Evolutionary conservation across 2,329 filamentous ascomycete genomes (phyloP).

Genomic region (Xylaria sp.): DNA sequence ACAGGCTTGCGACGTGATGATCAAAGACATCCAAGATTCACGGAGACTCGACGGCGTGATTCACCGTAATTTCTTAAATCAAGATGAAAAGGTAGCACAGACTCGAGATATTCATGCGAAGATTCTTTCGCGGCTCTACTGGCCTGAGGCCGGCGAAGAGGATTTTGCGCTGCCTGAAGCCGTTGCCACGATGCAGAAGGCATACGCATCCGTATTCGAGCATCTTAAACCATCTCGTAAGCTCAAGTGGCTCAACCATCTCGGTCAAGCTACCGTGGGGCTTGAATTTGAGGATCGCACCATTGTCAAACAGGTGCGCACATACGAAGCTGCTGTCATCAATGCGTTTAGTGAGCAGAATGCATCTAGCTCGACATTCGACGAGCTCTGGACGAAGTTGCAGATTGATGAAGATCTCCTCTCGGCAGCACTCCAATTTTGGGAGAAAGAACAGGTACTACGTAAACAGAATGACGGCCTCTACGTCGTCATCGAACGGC

Average conservation of each 20-base stretch:
- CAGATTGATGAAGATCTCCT: conserved; percentile 81
- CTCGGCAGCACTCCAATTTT: conserved; percentile 74
- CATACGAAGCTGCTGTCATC: conserved; percentile 89
- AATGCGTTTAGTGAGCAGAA: conserved; percentile 71
- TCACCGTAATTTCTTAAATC: conserved; percentile 55
- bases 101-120: conserved; percentile 74
- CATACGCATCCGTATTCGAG: conserved; percentile 81
- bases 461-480: conserved; percentile 64
- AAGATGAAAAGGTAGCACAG: conserved; percentile 42
- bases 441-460: conserved; percentile 76
- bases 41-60: conserved; percentile 76
- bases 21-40: conserved; percentile 90
- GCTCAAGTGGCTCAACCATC: conserved; percentile 85
- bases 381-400: conserved; percentile 65
- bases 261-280: conserved; percentile 83
- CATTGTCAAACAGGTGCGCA: conserved; percentile 76
- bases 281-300: conserved; percentile 85
- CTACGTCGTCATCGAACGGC: conserved; percentile 75
- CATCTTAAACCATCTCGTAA: conserved; percentile 84
- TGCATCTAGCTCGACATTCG: conserved; percentile 58
- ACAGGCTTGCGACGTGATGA: conserved; percentile 97
- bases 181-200: conserved; percentile 70
- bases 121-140: conserved; percentile 92
- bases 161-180: conserved; percentile 71
- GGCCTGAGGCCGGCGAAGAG: conserved; percentile 82